These are phyloP conservation scores for Xerocomus spinulosus DNA, from an alignment of 768 basidiomycete species.

Conservation along the genomic window DNA sequence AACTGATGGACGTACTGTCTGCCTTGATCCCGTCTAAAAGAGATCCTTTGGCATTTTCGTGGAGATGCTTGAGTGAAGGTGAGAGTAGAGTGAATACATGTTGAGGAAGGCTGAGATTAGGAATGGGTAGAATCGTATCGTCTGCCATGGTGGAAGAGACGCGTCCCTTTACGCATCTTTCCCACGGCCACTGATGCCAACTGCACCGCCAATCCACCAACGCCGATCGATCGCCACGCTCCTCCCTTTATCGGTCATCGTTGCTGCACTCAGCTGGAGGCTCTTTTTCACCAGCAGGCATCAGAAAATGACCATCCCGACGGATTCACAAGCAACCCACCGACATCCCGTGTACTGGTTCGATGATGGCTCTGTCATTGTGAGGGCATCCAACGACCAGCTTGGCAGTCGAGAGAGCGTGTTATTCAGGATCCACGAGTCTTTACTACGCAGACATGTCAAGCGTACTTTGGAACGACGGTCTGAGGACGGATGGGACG, in stretches of 20 bases:
- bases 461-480: slow-evolving; percentile 8
- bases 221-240: slow-evolving; percentile 7
- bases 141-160: slow-evolving; percentile 59
- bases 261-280: slow-evolving; percentile 5
- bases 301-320: background rate
- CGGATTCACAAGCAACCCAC: background rate
- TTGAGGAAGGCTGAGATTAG: slow-evolving; percentile 80
- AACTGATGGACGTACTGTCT: slow-evolving; percentile 57
- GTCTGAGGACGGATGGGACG: background rate
- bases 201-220: background rate
- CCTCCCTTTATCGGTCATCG: slow-evolving; percentile 5
- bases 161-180: slow-evolving; percentile 12
- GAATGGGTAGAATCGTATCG: slow-evolving; percentile 78
- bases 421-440: slow-evolving; percentile 54
- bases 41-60: slow-evolving; percentile 58
- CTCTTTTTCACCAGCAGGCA: background rate
- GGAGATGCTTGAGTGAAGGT: slow-evolving; percentile 54
- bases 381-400: slow-evolving; percentile 36
- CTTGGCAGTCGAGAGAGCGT: slow-evolving; percentile 11
- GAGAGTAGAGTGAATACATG: slow-evolving; percentile 71
- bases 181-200: background rate
- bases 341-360: slow-evolving; percentile 59
- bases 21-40: slow-evolving; percentile 72
- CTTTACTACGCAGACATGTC: slow-evolving; percentile 52
- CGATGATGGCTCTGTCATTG: slow-evolving; percentile 56